These are phyloP conservation scores for Filosporella fistucella DNA, from an alignment of 495 filamentous ascomycete genomes.

Conservation along the genomic window DNA sequence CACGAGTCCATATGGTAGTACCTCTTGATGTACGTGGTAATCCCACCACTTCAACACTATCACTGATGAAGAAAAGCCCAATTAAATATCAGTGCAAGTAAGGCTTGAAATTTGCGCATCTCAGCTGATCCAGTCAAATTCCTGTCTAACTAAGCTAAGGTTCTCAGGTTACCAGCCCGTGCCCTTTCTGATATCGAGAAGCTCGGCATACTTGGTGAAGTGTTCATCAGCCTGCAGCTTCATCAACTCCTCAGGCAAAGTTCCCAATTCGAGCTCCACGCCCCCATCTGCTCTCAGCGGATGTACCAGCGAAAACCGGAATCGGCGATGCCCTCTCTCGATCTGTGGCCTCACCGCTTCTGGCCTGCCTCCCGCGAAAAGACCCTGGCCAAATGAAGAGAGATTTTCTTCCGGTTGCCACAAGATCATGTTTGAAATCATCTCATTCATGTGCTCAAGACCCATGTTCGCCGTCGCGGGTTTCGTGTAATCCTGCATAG, in stretches of 20 bases:
- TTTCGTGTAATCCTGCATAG: slow-evolving; percentile 23
- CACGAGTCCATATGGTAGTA: background rate
- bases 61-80: background rate
- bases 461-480: slow-evolving; percentile 26
- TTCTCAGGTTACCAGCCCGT: background rate
- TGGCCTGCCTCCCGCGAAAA: slow-evolving; percentile 26
- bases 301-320: slow-evolving; percentile 28
- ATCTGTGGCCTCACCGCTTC: slow-evolving; percentile 28
- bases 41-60: background rate
- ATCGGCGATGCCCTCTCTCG: slow-evolving; percentile 22
- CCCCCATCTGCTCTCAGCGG: slow-evolving; percentile 30
- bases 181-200: slow-evolving; percentile 14
- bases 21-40: background rate
- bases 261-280: slow-evolving; percentile 30
- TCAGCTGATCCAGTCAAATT: background rate
- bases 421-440: slow-evolving; percentile 30
- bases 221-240: slow-evolving; percentile 26
- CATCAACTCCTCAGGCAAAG: slow-evolving; percentile 28
- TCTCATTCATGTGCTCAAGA: slow-evolving; percentile 24
- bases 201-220: slow-evolving; percentile 27
- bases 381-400: slow-evolving; percentile 24
- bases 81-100: background rate
- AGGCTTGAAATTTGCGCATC: background rate
- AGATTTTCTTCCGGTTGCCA: slow-evolving; percentile 18
- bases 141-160: background rate